These are phyloP conservation scores for Colletotrichum sidae DNA, from an alignment of 2,329 filamentous ascomycete genomes.

Conservation along the genomic window DNA sequence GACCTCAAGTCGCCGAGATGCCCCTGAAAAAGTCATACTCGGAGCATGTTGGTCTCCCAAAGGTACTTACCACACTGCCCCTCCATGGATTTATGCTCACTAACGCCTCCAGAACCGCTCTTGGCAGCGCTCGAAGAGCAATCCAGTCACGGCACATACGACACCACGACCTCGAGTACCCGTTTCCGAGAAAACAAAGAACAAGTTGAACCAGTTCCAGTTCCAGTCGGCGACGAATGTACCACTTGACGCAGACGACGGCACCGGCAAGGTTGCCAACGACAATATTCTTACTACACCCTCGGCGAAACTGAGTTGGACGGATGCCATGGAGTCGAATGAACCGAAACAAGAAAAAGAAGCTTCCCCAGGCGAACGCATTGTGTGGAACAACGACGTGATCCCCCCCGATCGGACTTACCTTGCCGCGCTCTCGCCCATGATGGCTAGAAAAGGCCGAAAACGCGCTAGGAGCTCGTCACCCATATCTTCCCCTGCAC, in stretches of 20 bases:
- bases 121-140: constrained; percentile 67
- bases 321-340: constrained; percentile 65
- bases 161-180: constrained; percentile 56
- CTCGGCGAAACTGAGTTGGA: constrained; percentile 59
- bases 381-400: constrained; percentile 69
- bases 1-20: constrained; percentile 40
- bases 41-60: constrained; percentile 44
- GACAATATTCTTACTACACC: constrained; percentile 38
- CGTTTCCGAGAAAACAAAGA: constrained; percentile 69
- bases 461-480: constrained; percentile 83
- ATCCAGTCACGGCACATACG: constrained; percentile 54
- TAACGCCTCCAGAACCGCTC: constrained; percentile 49
- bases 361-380: constrained; percentile 69
- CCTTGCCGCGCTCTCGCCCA: constrained; percentile 58
- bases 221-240: constrained; percentile 56
- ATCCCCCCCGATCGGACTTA: constrained; percentile 56
- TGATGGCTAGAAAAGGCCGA: constrained; percentile 62
- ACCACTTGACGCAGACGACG: constrained; percentile 39
- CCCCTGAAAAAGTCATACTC: constrained; percentile 57
- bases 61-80: constrained; percentile 41
- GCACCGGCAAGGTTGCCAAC: constrained; percentile 32
- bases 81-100: constrained; percentile 29
- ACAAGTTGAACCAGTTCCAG: constrained; percentile 68
- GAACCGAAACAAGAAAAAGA: constrained; percentile 58
- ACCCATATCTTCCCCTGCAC: constrained; percentile 74